These are phyloP conservation scores for Macaranga tanarius DNA, from an alignment of 441 rosid genomes.

Conservation along the genomic window DNA sequence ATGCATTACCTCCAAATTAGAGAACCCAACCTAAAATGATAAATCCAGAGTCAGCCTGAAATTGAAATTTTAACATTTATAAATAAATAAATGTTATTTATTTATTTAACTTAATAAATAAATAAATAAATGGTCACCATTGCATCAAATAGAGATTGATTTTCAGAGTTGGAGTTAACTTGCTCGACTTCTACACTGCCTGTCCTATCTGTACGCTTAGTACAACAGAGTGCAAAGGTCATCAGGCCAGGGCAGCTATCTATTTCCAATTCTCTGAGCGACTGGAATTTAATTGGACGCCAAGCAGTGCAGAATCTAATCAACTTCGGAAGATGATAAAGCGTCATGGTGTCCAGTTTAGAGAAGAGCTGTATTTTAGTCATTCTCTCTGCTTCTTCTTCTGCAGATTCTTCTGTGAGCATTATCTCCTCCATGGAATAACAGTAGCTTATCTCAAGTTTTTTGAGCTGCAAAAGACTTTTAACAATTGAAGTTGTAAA, in stretches of 20 bases:
- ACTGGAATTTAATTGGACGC: conserved; percentile 4
- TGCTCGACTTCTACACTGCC: neutral
- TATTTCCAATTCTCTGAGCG: conserved; percentile 2
- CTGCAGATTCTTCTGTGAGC: neutral
- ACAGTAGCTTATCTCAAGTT: conserved; percentile 13
- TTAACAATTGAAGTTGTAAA: conserved; percentile 10
- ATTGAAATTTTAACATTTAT: neutral
- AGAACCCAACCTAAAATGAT: conserved; percentile 19
- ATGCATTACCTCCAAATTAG: conserved; percentile 6
- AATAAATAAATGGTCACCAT: neutral
- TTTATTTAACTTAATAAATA: no score
- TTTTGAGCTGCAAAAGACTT: conserved; percentile 19
- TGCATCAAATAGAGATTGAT: neutral
- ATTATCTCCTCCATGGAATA: conserved; percentile 12
- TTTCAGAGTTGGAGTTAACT: neutral
- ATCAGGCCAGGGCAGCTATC: neutral
- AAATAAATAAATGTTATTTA: no score
- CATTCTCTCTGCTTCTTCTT: neutral
- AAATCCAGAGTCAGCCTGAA: neutral
- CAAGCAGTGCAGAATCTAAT: conserved; percentile 8
- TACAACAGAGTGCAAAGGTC: neutral
- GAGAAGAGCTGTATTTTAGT: neutral
- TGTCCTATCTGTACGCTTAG: neutral
- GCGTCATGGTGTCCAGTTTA: neutral
- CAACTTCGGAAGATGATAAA: conserved; percentile 1